Conservation (phyloP, 352 stramenopile genomes). For the Phytopythium aichiense region DNA sequence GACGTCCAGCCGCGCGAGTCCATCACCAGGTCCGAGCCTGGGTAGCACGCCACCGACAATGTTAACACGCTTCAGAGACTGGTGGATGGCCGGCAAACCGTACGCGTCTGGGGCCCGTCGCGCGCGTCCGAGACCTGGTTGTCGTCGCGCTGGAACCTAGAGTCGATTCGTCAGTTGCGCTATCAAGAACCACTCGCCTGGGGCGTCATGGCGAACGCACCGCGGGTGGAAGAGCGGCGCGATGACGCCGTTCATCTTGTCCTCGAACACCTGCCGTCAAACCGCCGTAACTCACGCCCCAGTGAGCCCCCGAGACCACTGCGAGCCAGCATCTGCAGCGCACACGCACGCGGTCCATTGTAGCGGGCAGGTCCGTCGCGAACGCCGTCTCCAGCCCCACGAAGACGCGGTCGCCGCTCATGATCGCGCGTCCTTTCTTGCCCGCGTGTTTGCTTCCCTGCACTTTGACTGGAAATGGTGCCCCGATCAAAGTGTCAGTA, state of each 20-base stretch:
- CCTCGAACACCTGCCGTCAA: slow-evolving; percentile 48
- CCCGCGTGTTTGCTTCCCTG: neutral
- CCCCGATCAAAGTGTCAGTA: too few relatives aligned
- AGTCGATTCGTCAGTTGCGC: too few relatives aligned
- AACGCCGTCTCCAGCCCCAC: slow-evolving; percentile 76
- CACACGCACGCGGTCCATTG: slow-evolving; percentile 45
- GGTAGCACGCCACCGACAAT: too few relatives aligned
- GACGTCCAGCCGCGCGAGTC: slow-evolving; percentile 83
- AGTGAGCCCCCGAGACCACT: neutral
- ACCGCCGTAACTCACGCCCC: neutral
- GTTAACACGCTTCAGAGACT: too few relatives aligned
- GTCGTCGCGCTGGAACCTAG: slow-evolving; percentile 72
- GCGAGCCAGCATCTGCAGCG: neutral
- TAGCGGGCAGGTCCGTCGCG: slow-evolving; percentile 57
- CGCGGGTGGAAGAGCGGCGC: slow-evolving; percentile 81
- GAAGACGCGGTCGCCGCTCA: slow-evolving; percentile 57
- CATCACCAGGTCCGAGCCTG: slow-evolving; percentile 80
- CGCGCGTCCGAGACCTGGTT: slow-evolving; percentile 51
- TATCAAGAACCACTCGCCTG: too few relatives aligned
- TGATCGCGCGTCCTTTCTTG: neutral
- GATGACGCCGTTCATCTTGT: slow-evolving; percentile 77
- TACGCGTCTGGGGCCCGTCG: slow-evolving; percentile 51
- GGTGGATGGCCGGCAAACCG: too few relatives aligned
- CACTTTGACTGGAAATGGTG: neutral
- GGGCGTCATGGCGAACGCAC: slow-evolving; percentile 17